phyloP scores from a whole-genome alignment of 2,329 filamentous ascomycete species.

The Cladophialophora psammophila region DNA sequence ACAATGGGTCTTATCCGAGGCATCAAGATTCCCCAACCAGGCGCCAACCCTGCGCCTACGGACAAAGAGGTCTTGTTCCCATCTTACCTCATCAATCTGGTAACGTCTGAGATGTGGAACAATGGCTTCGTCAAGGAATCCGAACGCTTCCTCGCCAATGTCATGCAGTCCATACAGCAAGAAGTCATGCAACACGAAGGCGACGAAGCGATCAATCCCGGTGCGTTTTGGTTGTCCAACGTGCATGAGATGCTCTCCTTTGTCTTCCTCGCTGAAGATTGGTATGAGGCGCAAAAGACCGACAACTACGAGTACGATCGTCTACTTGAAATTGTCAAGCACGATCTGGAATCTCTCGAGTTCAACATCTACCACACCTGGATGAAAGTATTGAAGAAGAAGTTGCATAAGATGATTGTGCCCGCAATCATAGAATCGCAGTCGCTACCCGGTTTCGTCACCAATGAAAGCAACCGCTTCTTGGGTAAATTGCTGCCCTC shows the following conservation, averaged over 20 bases:
- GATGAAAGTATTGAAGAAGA: conserved; percentile 99
- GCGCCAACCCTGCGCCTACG: conserved; percentile 84
- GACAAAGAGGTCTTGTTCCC: conserved; percentile 99
- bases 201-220: conserved; percentile 95
- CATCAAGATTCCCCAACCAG: conserved; percentile 91
- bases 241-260: conserved; percentile 99
- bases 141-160: conserved; percentile 96
- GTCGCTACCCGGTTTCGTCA: conserved; percentile 96
- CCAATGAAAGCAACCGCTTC: conserved; percentile 97
- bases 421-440: conserved; percentile 99
- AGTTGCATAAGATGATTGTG: conserved; percentile 99
- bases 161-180: conserved; percentile 99
- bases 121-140: conserved; percentile 99
- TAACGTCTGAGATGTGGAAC: conserved; percentile 99
- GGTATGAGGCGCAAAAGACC: conserved; percentile 99
- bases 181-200: conserved; percentile 99
- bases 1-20: conserved; percentile 95
- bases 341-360: conserved; percentile 95
- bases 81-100: conserved; percentile 97
- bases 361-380: conserved; percentile 99
- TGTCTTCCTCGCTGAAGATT: conserved; percentile 97
- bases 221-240: conserved; percentile 98
- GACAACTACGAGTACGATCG: conserved; percentile 99
- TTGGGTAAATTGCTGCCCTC: conserved; percentile 93
- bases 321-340: conserved; percentile 97